Evolutionary conservation across 352 stramenopile species (phyloP).

Genomic region (Blastocystis sp.): DNA sequence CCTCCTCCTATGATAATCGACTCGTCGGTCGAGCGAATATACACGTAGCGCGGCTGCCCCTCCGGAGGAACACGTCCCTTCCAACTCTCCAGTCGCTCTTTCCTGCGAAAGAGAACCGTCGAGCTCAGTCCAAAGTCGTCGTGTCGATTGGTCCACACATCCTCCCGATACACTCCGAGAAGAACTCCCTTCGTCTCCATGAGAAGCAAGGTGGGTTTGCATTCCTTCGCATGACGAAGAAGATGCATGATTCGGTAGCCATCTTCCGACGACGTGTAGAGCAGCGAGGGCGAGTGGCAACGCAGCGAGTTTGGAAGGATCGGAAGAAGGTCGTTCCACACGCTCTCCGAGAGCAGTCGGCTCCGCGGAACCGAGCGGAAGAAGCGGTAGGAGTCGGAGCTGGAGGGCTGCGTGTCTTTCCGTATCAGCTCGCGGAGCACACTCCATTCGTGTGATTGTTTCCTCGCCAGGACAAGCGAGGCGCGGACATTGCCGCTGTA

Average conservation of each 20-base stretch:
- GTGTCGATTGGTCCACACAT: constrained; percentile 1
- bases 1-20: not conserved
- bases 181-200: not conserved
- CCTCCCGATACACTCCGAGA: not conserved
- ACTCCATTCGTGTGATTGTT: not conserved
- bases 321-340: not conserved
- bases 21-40: constrained; percentile 15
- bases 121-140: not conserved
- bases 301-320: not conserved
- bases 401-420: no score
- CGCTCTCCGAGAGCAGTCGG: not conserved
- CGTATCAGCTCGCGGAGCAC: not conserved
- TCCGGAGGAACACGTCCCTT: not conserved
- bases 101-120: not conserved
- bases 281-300: not conserved
- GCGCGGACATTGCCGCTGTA: no score
- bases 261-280: not conserved
- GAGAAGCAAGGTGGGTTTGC: not conserved
- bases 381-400: not conserved
- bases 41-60: not conserved
- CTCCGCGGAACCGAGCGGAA: not conserved
- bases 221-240: not conserved
- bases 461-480: no score
- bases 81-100: not conserved
- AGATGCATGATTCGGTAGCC: not conserved